These are phyloP conservation scores for Arctium lappa DNA, from an alignment of 129 eudicot species.

Conservation along the genomic window DNA sequence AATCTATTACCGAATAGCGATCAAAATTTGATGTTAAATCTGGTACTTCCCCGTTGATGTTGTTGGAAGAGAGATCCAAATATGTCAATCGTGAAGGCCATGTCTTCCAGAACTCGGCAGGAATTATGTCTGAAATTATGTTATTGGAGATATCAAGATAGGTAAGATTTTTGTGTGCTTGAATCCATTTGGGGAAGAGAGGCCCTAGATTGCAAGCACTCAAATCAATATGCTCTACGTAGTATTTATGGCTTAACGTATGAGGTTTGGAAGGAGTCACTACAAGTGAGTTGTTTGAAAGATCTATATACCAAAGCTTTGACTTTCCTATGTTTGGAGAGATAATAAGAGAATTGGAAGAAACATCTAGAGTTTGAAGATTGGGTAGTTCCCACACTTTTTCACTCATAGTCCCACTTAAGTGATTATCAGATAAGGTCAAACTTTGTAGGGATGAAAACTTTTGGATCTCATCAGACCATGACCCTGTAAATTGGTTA, in stretches of 20 bases:
- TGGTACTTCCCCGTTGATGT: background rate
- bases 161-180: background rate
- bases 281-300: background rate
- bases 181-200: conserved; percentile 34
- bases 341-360: conserved; percentile 9
- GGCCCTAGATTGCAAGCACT: conserved; percentile 30
- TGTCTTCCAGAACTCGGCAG: conserved; percentile 16
- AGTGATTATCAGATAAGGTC: background rate
- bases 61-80: conserved; percentile 18
- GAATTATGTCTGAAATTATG: conserved; percentile 22
- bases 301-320: background rate
- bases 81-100: conserved; percentile 9
- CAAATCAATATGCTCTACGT: background rate
- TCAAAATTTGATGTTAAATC: background rate
- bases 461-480: background rate
- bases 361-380: background rate
- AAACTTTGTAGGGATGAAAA: conserved; percentile 7
- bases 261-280: background rate
- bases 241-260: background rate
- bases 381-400: conserved; percentile 19
- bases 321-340: background rate
- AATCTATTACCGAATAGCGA: background rate
- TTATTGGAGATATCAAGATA: conserved; percentile 26
- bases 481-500: conserved; percentile 7
- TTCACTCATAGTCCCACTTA: conserved; percentile 6